Base-by-base conservation (phyloP, 2,329 filamentous ascomycete genomes). In the Aureobasidium sp. region DNA sequence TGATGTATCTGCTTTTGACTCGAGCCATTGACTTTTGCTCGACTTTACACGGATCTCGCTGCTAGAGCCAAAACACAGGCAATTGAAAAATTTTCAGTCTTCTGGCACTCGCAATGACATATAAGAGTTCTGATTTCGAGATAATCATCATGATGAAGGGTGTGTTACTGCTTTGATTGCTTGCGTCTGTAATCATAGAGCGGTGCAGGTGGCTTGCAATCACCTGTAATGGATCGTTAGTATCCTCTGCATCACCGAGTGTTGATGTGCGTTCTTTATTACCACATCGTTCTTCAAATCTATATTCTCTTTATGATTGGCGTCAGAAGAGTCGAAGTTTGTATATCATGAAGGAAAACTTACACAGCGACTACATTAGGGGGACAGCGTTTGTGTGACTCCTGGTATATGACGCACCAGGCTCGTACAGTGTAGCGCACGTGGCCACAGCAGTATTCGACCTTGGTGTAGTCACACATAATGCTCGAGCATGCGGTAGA, bases 391-490 rank as follows among this genome's bases (percentile, higher is more conserved):
- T 78, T 79, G 66, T 84, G 82, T 36, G 81, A 82, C 67, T 79
- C 77, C 71, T 79, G 77, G 63, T 80, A 79, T 68, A 75, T 78
- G 61, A 75, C 73, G 59, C 82, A 84, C 82, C 82, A 84, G 20
- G 80, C 80, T 65, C 80, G 76, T 51, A 84, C 82, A 9, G 79
- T 80, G 67, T 79, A 84, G 34, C 82, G 77, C 63, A 81, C 72
- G 71, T 84, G 82, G 53, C 76, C 77, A 71, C 82, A 85, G 44
- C 77, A 75, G 69, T 82, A 84, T 64, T 82, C 79, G 60, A 84
- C 82, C 71, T 84, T 79, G 26, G 79, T 84, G 67, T 84, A 84
- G 69, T 84, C 81, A 71, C 82, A 84, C 82, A 84, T 84, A 53
- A 60, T 72, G 5, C 12, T 5, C 36, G 36, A 39, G 34, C 13